phyloP scores from a whole-genome alignment of 495 filamentous ascomycete genomes.

The Aspergillus egyptiacus region DNA sequence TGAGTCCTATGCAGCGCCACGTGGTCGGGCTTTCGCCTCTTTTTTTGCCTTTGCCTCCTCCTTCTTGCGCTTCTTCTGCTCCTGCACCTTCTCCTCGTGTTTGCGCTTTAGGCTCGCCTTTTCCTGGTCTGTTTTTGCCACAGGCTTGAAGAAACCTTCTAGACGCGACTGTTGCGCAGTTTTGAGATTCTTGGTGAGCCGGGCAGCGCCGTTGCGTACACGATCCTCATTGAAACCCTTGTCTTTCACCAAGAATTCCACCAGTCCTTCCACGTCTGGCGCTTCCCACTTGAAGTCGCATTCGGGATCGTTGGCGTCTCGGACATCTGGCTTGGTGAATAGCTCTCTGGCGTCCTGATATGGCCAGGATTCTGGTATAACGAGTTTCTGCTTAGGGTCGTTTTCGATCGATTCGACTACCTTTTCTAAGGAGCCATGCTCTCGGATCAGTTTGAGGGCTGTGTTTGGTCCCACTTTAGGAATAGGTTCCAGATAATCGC shows the following conservation, averaged over 20 bases:
- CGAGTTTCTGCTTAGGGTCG: conserved; percentile 72
- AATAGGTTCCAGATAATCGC: conserved; percentile 95
- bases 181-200: conserved; percentile 84
- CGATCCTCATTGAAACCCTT: conserved; percentile 97
- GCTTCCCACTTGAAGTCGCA: conserved; percentile 98
- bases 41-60: conserved; percentile 82
- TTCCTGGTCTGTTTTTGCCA: conserved; percentile 82
- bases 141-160: conserved; percentile 96
- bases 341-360: conserved; percentile 86
- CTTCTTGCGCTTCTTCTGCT: conserved; percentile 92
- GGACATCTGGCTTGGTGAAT: conserved; percentile 84
- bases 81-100: conserved; percentile 79
- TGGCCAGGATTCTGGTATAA: conserved; percentile 87
- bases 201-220: conserved; percentile 67
- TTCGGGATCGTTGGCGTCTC: conserved; percentile 72
- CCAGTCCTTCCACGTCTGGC: conserved; percentile 80
- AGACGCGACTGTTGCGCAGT: conserved; percentile 80
- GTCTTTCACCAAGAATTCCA: conserved; percentile 82
- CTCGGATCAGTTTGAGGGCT: conserved; percentile 86
- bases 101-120: conserved; percentile 82
- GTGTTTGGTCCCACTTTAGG: conserved; percentile 89
- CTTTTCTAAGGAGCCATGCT: conserved; percentile 79
- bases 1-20: conserved; percentile 50
- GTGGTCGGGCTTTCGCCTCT: conserved; percentile 79
- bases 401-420: conserved; percentile 72